Evolutionary conservation across 495 filamentous ascomycete genomes (phyloP).

Genomic region (Evansstolkia leycettana): DNA sequence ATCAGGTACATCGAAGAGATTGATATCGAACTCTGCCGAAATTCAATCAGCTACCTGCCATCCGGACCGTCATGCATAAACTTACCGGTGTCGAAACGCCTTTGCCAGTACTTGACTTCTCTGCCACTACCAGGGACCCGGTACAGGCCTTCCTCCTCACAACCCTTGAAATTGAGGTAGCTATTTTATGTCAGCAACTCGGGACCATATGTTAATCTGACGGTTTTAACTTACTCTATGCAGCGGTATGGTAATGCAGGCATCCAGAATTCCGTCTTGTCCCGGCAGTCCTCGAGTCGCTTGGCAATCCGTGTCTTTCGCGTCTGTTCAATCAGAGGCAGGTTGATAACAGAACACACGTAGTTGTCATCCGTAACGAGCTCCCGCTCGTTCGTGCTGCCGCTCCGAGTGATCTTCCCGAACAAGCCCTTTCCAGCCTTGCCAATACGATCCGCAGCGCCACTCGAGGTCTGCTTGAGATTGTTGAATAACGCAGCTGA

Average conservation of each 20-base stretch:
- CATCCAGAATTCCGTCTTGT: conserved; percentile 98
- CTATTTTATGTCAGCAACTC: conserved; percentile 17
- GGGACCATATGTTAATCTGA: too few relatives aligned
- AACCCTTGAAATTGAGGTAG: conserved; percentile 83
- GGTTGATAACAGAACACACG: conserved; percentile 62
- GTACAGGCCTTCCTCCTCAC: conserved; percentile 83
- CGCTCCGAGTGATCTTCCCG: conserved; percentile 59
- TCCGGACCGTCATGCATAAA: neutral
- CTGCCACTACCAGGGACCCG: conserved; percentile 73
- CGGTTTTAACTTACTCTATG: conserved; percentile 58
- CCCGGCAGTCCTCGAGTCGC: conserved; percentile 64
- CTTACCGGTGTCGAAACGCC: conserved; percentile 69
- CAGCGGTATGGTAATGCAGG: conserved; percentile 82
- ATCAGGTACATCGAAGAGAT: conserved; percentile 70
- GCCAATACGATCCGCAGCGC: conserved; percentile 57
- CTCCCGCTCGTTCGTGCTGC: conserved; percentile 57
- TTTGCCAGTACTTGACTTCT: conserved; percentile 78
- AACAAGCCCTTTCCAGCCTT: conserved; percentile 70
- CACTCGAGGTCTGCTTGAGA: conserved; percentile 56
- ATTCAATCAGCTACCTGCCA: neutral
- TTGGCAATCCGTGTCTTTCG: conserved; percentile 78
- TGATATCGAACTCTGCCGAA: conserved; percentile 61
- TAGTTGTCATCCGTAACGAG: conserved; percentile 64
- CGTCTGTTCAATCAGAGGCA: conserved; percentile 72
- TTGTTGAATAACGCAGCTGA: conserved; percentile 59